Evolutionary conservation across 164 flowering plant species (phyloP).

Genomic region (Santalum album): DNA sequence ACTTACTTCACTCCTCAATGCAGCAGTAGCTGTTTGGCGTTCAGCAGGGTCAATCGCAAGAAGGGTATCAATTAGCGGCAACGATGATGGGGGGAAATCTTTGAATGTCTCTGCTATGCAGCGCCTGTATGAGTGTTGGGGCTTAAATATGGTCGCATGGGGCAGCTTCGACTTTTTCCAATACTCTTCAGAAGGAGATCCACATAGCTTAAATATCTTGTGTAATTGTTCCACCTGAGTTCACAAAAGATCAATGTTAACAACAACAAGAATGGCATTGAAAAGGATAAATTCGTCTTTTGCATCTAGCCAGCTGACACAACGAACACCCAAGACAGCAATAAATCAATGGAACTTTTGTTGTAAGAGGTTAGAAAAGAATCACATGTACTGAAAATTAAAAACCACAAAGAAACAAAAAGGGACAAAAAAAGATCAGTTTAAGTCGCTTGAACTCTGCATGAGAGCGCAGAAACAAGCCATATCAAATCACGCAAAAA

Average conservation of each 20-base stretch:
- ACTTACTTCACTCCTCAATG: slow-evolving; percentile 66
- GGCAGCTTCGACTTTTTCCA: slow-evolving; percentile 82
- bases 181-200: slow-evolving; percentile 79
- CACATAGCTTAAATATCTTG: slow-evolving; percentile 80
- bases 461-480: too few relatives aligned
- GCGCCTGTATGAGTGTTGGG: slow-evolving; percentile 74
- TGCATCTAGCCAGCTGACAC: too few relatives aligned
- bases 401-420: too few relatives aligned
- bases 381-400: too few relatives aligned
- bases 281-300: too few relatives aligned
- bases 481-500: too few relatives aligned
- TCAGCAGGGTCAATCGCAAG: slow-evolving; percentile 81
- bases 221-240: slow-evolving; percentile 77
- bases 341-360: too few relatives aligned
- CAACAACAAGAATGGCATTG: too few relatives aligned
- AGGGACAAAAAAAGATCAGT: too few relatives aligned
- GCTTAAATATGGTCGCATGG: slow-evolving; percentile 79
- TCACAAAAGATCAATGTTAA: slow-evolving; percentile 2
- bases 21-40: slow-evolving; percentile 66
- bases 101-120: slow-evolving; percentile 68
- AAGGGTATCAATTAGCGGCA: slow-evolving; percentile 68
- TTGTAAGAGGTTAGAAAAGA: too few relatives aligned
- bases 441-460: too few relatives aligned
- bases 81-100: slow-evolving; percentile 63
- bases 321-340: too few relatives aligned